These are phyloP conservation scores for Chimonanthus salicifolius DNA, from an alignment of 164 flowering plant species.

Conservation along the genomic window DNA sequence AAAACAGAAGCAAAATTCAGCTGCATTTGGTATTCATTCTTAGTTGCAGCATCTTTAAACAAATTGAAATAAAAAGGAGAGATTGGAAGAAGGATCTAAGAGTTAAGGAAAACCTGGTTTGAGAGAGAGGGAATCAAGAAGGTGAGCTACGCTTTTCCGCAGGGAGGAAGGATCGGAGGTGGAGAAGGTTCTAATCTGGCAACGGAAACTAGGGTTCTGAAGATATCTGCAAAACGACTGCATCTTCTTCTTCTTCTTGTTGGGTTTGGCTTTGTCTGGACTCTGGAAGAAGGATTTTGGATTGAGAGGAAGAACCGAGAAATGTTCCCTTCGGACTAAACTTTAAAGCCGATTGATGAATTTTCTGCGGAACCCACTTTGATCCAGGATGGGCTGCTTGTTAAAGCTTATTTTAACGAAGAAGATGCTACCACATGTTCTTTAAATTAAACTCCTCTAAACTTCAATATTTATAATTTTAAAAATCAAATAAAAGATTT, in stretches of 20 bases:
- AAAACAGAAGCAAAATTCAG: background rate
- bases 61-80: background rate
- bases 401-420: too few relatives aligned
- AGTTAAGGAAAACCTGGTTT: conserved; percentile 10
- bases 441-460: too few relatives aligned
- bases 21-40: background rate
- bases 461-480: too few relatives aligned
- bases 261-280: background rate
- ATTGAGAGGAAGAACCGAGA: background rate
- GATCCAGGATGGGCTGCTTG: too few relatives aligned
- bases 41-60: background rate
- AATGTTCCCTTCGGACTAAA: too few relatives aligned
- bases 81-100: background rate
- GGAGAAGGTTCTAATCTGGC: conserved; percentile 11
- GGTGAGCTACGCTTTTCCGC: conserved; percentile 12
- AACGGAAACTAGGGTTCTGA: conserved; percentile 8
- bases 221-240: conserved; percentile 12
- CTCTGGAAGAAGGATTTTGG: background rate
- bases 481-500: too few relatives aligned
- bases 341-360: too few relatives aligned
- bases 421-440: too few relatives aligned
- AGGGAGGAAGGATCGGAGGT: conserved; percentile 17
- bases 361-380: too few relatives aligned
- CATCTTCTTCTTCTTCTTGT: conserved; percentile 1
- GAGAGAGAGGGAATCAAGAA: conserved; percentile 18